Conservation (phyloP, 345 rosid species). For the Anacardium occidentale region DNA sequence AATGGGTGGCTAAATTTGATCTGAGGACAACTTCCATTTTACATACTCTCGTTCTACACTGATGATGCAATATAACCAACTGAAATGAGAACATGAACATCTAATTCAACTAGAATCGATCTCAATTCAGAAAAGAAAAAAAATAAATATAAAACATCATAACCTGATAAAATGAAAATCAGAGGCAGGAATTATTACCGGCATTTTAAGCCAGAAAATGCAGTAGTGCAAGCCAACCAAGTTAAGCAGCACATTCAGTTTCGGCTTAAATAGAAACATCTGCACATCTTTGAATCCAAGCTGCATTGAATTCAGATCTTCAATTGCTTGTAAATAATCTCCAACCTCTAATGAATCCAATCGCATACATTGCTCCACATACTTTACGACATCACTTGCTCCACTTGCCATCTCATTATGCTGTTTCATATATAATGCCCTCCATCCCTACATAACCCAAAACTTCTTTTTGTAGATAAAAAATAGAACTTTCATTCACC, state of each 20-base stretch:
- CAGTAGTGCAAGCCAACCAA: constrained; percentile 60
- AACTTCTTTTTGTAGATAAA: background rate
- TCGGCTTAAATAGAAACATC: constrained; percentile 46
- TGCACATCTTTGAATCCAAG: constrained; percentile 47
- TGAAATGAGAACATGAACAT: background rate
- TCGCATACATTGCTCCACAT: constrained; percentile 31
- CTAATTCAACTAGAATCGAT: background rate
- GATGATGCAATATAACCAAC: background rate
- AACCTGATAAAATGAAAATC: background rate
- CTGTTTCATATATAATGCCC: constrained; percentile 32
- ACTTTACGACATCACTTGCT: constrained; percentile 33
- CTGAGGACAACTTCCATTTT: background rate
- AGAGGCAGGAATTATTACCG: constrained; percentile 33
- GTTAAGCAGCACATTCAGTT: constrained; percentile 41
- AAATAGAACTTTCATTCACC: background rate
- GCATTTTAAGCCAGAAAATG: constrained; percentile 43
- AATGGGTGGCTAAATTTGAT: background rate
- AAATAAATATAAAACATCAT: background rate
- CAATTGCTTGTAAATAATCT: constrained; percentile 41
- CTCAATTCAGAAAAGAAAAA: background rate
- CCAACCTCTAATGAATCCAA: constrained; percentile 38
- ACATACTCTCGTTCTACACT: background rate
- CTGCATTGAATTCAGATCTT: constrained; percentile 28
- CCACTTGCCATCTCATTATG: constrained; percentile 40
- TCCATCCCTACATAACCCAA: constrained; percentile 44